Conservation (phyloP, 1,284 basidiomycete genomes). For the Malassezia psittaci region DNA sequence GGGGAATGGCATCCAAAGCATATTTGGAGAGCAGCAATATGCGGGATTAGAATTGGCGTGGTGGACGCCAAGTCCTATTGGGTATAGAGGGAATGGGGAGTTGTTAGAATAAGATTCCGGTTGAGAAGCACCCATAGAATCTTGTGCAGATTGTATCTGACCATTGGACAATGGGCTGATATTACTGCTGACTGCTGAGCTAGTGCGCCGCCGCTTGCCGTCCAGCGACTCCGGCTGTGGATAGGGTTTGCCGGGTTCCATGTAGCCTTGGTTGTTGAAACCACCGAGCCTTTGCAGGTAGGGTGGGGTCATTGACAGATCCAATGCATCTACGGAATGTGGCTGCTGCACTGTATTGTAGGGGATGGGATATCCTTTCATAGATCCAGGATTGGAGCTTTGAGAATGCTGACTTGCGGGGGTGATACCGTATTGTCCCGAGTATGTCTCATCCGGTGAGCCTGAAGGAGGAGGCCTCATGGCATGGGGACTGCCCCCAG, state of each 20-base stretch:
- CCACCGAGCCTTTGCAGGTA: neutral
- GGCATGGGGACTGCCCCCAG: neutral
- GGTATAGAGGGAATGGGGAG: neutral
- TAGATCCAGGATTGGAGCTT: neutral
- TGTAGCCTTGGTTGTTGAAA: neutral
- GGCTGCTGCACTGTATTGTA: neutral
- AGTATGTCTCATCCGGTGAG: neutral
- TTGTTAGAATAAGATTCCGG: neutral
- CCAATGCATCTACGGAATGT: neutral
- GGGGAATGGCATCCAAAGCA: slow-evolving; percentile 6
- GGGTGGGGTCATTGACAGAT: slow-evolving; percentile 2
- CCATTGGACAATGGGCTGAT: neutral
- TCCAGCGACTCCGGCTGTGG: neutral
- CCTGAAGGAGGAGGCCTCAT: neutral
- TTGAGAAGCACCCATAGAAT: neutral
- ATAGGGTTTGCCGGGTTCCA: neutral
- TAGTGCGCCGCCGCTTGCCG: slow-evolving; percentile 14
- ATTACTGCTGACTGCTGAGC: neutral
- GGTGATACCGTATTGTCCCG: neutral
- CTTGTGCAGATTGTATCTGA: neutral
- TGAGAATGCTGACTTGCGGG: neutral
- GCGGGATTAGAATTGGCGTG: neutral
- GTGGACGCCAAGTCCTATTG: neutral
- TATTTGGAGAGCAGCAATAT: slow-evolving; percentile 2
- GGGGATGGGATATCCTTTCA: neutral